Conservation (phyloP, 768 basidiomycete genomes). For the Rhizopogon vesiculosus region DNA sequence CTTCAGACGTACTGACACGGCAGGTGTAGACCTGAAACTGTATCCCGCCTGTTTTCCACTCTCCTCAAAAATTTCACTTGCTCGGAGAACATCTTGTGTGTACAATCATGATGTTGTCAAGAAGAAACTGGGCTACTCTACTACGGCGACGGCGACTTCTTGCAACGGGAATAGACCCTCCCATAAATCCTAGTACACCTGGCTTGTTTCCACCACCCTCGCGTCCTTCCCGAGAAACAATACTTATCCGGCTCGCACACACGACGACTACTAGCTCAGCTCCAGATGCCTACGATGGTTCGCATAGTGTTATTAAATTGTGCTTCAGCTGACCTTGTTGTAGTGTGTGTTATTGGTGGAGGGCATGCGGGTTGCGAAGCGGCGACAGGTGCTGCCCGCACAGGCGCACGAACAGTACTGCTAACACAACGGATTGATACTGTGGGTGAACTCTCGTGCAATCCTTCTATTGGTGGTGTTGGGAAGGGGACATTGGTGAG, state of each 20-base stretch:
- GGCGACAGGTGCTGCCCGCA: constrained; percentile 78
- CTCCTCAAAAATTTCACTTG: neutral
- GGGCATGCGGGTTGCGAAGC: constrained; percentile 95
- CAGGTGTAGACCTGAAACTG: too few species aligned
- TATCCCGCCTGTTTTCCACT: neutral
- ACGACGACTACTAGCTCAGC: neutral
- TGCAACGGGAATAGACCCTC: neutral
- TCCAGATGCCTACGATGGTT: constrained; percentile 21
- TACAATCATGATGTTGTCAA: neutral
- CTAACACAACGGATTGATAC: constrained; percentile 80
- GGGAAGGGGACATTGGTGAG: constrained; percentile 91
- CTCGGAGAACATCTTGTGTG: neutral
- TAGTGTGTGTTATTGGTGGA: constrained; percentile 84
- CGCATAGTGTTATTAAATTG: neutral
- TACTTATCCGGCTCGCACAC: neutral
- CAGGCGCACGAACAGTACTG: constrained; percentile 76
- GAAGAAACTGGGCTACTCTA: neutral
- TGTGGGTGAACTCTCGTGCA: constrained; percentile 84
- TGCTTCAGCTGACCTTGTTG: constrained; percentile 36
- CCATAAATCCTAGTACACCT: too few species aligned
- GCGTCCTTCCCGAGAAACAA: neutral
- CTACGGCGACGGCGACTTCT: neutral
- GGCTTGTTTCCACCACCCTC: neutral
- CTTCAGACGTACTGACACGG: neutral
- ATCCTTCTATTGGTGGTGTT: constrained; percentile 88